phyloP scores from a whole-genome alignment of 176 grass and related monocot genomes.

The Pontederia crassipes region DNA sequence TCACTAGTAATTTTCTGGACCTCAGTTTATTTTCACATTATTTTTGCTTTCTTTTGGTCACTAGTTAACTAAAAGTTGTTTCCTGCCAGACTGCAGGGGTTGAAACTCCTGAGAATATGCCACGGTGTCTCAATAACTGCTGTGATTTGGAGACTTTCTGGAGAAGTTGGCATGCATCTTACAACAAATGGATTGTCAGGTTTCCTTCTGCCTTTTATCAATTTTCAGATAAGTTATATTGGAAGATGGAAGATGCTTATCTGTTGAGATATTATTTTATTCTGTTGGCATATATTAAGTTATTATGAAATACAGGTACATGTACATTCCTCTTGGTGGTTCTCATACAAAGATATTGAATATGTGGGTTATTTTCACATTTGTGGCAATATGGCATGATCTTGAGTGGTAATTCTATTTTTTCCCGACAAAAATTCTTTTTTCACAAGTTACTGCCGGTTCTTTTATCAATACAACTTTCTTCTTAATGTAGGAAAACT shows the following conservation, averaged over 20 bases:
- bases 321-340: conserved; percentile 96
- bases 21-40: not conserved
- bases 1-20: conserved; percentile 59
- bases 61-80: too few relatives aligned
- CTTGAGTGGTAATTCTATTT: conserved; percentile 54
- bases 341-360: conserved; percentile 75
- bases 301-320: conserved; percentile 44
- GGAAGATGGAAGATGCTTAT: too few relatives aligned
- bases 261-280: conserved; percentile 7
- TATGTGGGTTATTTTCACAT: conserved; percentile 97
- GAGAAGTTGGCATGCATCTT: conserved; percentile 99
- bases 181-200: conserved; percentile 98
- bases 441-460: not conserved
- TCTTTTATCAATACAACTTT: not conserved
- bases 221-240: too few relatives aligned
- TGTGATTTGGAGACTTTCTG: conserved; percentile 91
- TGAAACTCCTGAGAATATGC: conserved; percentile 93
- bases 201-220: conserved; percentile 13
- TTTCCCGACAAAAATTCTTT: conserved; percentile 3
- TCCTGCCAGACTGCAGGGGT: conserved; percentile 50
- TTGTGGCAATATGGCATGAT: conserved; percentile 95
- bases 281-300: conserved; percentile 2
- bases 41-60: too few relatives aligned
- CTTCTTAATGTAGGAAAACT: not conserved
- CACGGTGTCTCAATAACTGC: conserved; percentile 88